phyloP scores from a whole-genome alignment of 2,329 filamentous ascomycete genomes.

The Endocalyx cinctus region DNA sequence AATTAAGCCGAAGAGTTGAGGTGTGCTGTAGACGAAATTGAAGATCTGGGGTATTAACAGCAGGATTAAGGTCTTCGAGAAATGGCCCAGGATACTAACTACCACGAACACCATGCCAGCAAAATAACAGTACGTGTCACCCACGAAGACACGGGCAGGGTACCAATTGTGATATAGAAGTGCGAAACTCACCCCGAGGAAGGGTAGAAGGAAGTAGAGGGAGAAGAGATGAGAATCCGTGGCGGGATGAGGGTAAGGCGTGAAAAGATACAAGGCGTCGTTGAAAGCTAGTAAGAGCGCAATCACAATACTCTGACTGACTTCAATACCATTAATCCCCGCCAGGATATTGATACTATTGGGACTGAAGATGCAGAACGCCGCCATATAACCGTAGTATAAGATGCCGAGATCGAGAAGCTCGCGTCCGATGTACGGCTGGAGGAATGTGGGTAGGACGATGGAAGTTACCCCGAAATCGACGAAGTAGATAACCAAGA shows the following conservation, averaged over 20 bases:
- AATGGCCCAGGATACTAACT: constrained; percentile 93
- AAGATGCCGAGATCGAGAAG: constrained; percentile 76
- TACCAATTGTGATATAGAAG: constrained; percentile 93
- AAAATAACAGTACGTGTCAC: constrained; percentile 99
- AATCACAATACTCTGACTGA: constrained; percentile 88
- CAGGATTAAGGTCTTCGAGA: constrained; percentile 91
- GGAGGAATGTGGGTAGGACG: constrained; percentile 81
- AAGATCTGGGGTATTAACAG: constrained; percentile 90
- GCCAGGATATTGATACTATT: constrained; percentile 99
- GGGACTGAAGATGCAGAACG: constrained; percentile 93
- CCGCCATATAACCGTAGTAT: constrained; percentile 97
- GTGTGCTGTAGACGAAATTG: constrained; percentile 92
- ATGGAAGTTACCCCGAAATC: constrained; percentile 97
- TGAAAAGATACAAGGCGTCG: constrained; percentile 81
- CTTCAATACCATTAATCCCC: constrained; percentile 97
- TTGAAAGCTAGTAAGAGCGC: constrained; percentile 79
- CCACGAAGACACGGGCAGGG: constrained; percentile 90
- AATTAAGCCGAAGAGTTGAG: constrained; percentile 84
- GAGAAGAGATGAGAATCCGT: constrained; percentile 96
- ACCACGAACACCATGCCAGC: constrained; percentile 98
- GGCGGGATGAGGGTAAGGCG: constrained; percentile 83
- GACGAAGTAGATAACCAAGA: constrained; percentile 96
- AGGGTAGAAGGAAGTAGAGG: constrained; percentile 88
- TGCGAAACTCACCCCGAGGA: constrained; percentile 85
- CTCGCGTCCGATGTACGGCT: constrained; percentile 72